Conservation (phyloP, 1,284 basidiomycete genomes). For the Gomphus bonarii region DNA sequence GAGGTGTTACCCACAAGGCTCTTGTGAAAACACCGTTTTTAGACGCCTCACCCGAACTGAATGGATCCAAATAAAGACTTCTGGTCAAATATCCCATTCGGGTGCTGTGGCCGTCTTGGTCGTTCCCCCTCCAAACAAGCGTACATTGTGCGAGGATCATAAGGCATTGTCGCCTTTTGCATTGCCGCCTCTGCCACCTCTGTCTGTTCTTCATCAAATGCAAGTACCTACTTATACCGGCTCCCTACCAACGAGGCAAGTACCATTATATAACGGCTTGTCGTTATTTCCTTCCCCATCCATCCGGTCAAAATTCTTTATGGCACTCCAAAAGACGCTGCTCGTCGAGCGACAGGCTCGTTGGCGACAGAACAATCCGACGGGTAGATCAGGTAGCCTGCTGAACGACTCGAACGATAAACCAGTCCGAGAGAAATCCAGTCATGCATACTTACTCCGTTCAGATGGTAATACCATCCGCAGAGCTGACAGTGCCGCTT, state of each 20-base stretch:
- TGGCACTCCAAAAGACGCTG: constrained; percentile 37
- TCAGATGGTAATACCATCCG: constrained; percentile 37
- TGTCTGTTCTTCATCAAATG: constrained; percentile 30
- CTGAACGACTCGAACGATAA: constrained; percentile 5
- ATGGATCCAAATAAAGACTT: constrained; percentile 37
- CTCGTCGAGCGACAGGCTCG: constrained; percentile 32
- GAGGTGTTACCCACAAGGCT: constrained; percentile 19
- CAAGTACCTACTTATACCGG: constrained; percentile 19
- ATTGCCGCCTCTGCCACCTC: constrained; percentile 19
- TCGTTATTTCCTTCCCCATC: constrained; percentile 46
- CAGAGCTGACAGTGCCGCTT: constrained; percentile 47
- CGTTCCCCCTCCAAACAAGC: constrained; percentile 50
- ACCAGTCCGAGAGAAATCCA: constrained; percentile 30
- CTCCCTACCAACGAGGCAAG: constrained; percentile 28
- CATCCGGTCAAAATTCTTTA: constrained; percentile 49
- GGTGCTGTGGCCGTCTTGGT: constrained; percentile 53
- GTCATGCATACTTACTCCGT: constrained; percentile 59
- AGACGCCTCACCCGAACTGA: constrained; percentile 54
- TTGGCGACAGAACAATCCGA: constrained; percentile 12
- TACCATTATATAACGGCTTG: constrained; percentile 59
- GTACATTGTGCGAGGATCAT: neutral
- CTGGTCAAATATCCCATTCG: constrained; percentile 36
- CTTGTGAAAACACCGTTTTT: constrained; percentile 29
- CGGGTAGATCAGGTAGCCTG: neutral
- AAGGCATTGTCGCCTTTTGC: neutral